A percentile compares a stretch with the other conserved stretches of the same genome.
phyloP scores from a whole-genome alignment of 768 basidiomycete genomes.

The Clitopilus passeckerianus region DNA sequence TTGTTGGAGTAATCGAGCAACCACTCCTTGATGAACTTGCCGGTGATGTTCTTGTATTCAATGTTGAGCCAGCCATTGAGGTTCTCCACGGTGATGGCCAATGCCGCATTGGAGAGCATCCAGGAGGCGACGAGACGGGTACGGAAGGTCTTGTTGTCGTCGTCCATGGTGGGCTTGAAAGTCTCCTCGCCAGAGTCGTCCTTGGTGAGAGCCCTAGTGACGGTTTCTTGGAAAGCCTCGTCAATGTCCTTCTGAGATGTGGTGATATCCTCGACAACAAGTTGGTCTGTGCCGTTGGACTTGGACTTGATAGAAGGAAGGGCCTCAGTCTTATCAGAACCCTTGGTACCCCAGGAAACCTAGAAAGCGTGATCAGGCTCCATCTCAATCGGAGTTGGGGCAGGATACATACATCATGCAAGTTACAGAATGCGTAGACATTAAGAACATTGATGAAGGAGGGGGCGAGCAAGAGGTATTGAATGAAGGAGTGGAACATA shows the following conservation, averaged over 20 bases:
- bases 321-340: conserved; percentile 79
- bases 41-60: conserved; percentile 27
- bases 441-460: conserved; percentile 94
- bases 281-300: conserved; percentile 58
- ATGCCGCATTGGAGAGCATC: conserved; percentile 59
- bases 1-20: conserved; percentile 27
- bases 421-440: conserved; percentile 95
- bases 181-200: conserved; percentile 36
- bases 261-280: conserved; percentile 72
- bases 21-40: conserved; percentile 21
- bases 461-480: conserved; percentile 84
- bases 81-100: conserved; percentile 58
- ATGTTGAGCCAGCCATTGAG: conserved; percentile 37
- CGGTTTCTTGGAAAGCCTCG: conserved; percentile 76
- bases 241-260: conserved; percentile 77
- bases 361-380: conserved; percentile 15
- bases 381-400: neutral
- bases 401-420: conserved; percentile 66
- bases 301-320: conserved; percentile 60
- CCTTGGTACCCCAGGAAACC: conserved; percentile 95
- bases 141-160: conserved; percentile 80
- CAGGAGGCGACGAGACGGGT: conserved; percentile 73
- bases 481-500: conserved; percentile 91
- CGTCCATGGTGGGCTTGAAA: conserved; percentile 73
- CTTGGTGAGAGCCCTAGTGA: conserved; percentile 69